Evolutionary conservation across 352 stramenopile species (phyloP), one percentile per base, ranked within the genome.

Genomic region (Phytopythium montanum): DNA sequence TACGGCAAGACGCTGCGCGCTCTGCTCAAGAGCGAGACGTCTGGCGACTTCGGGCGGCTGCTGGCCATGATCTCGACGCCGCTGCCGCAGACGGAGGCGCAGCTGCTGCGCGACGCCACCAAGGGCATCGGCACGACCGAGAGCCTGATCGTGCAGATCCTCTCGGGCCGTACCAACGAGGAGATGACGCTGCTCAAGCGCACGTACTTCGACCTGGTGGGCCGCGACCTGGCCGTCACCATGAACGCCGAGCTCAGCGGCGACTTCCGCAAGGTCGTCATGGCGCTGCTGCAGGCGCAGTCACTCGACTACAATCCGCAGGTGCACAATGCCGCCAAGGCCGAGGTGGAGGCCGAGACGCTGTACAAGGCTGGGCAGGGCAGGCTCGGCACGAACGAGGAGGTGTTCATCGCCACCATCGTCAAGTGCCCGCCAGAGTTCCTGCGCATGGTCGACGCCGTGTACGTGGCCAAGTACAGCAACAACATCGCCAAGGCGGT

Each of bases 121-220:
- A 88, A 92, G 61, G 81, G 80, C 36, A 69, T 88, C 56, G 81
- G 81, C 44, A 92, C 81, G 12, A 90, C 72, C 42, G 84, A 92
- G 62, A 84, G 69, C 53, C 72, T 87, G 31, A 72, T 90, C 62
- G 69, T 87, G 13, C 78, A 85, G 69, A 79, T 94, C 56, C 51
- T 94, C 12, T 73, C 74, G 12, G 81, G 81, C 2, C 80, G 84
- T 52, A 82, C 84, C 26, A 90, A 90, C 56, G 79, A 86, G n/a
- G 84, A 94, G 59, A 87, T 94, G 70, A 70, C 66, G 58, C 87
- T 94, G 38, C 65, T 94, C 38, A 92, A 91, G 59, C 82, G 87
- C 57, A 73, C 76, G n/a, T 94, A 86, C 68, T 92, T 82, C 48
- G 73, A 78, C 33, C 54, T 88, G 39, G 80, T 81, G 53, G 70